Base-by-base conservation (phyloP, 352 stramenopile genomes). In the Peronospora destructor region DNA sequence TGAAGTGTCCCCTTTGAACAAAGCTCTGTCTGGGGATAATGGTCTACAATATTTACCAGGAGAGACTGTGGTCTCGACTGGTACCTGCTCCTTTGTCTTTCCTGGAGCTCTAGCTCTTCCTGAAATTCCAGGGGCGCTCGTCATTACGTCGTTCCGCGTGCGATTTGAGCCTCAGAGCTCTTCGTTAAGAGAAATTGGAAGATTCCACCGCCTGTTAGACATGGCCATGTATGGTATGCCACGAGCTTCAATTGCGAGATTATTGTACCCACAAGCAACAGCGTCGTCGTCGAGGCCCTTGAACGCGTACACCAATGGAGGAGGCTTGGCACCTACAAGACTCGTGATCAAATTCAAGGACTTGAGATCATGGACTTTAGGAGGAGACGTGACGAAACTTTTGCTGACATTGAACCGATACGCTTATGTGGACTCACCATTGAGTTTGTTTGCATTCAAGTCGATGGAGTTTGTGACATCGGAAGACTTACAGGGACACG, bases 261-360 rank as follows among this genome's bases (percentile, higher is more conserved):
- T 93, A 0, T 64, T 72, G 49, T 93, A 93, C 39, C 77, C 80
- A 26, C 80, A 87, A 49, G 45, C 62, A 2, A 67, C 70, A 6
- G 49, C 46, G 0, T 23, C 63, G 0, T 58, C 64, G 11, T 64
- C 59, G 16, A 67, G 68, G 11, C 64, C 72, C 0, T 33, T 61
- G 8, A 59, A 59, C 37, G 26, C 36, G 12, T 62, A 43, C 8
- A 44, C 29, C 1, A 28, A 29, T 16, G 47, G 48, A n/a, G 42
- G 38, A 9, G 38, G 12, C 1, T 28, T 55, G 4, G 46, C 66
- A 13, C 80, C 76, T 4, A 73, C 73, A 9, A 64, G 78, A 45
- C 56, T 93, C 7, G 71, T 90, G 30, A 35, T 93, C 47, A 84
- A 89, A 59, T 91, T 91, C 45, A 89, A 89, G 41, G 78, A 90